Base-by-base conservation (phyloP, 768 basidiomycete species). In the Tephrocybe sp. region DNA sequence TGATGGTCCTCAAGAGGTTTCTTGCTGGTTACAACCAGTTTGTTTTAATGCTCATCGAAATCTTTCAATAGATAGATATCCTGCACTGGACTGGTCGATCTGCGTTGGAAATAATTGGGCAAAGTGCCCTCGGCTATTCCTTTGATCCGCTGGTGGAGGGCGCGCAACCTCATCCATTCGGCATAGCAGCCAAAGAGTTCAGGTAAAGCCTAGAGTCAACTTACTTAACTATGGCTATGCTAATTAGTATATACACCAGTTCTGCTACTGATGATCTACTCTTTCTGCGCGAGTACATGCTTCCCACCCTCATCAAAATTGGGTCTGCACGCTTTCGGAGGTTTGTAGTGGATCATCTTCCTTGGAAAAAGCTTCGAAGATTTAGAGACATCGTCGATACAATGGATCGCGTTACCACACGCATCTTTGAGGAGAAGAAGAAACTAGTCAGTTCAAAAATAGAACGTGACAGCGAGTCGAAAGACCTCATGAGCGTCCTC, bases 401-500 rank as follows among this genome's bases (percentile, higher is more conserved):
- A 18, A 63, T 75, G 61, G 49, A 71, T 31, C 49, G 57, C 9
- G 66, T 64, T 1, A 69, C 70, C 1, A 53, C 52, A 3, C 40
- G 61, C 9, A 68, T 75, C 16, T 69, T 70, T 16, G 57, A 66
- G 13, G 53, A 55, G 19, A 75, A 73, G 62, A 71, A 68, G 51
- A 43, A 16, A 16, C 66, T 66, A 2, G 46, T 73, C 16, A 61
- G 64, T 12, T 60, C 62, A 2, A 53, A 59, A 1, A 15, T 54
- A n/a, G 53, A 65, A n/a, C 65, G 69, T 43, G 52, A 70, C 15
- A 66, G 64, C 0, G 57, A 64, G 27, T 61, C 65, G 8, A 67
- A 65, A 30, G 67, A 68, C 38, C 59, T 69, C 43, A 61, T 68
- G 49, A 64, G 63, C 24, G 59, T 65, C 31, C 48, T 68, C 8